Percentiles rank a stretch among this genome's conserved stretches.
Evolutionary conservation across 495 filamentous ascomycete species (phyloP).

Genomic region (Pseudoneurospora amorphoporcata): DNA sequence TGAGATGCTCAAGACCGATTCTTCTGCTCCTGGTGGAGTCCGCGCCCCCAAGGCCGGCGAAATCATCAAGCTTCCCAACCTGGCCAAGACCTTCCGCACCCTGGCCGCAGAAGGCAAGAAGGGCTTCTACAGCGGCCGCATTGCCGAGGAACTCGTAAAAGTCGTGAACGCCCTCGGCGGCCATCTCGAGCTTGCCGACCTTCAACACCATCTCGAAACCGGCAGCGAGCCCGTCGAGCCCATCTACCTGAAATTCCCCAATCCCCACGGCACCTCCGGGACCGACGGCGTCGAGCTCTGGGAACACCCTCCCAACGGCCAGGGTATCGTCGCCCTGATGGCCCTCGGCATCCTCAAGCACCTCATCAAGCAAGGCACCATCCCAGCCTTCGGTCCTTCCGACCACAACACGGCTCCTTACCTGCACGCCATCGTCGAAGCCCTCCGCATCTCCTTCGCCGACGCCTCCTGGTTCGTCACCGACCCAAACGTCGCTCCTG

Average conservation of each 20-base stretch:
- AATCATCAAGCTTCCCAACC: conserved; percentile 71
- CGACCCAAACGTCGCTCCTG: conserved; percentile 56
- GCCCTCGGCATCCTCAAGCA: conserved; percentile 82
- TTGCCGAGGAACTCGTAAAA: conserved; percentile 71
- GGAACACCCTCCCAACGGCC: conserved; percentile 98
- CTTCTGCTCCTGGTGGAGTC: conserved; percentile 48
- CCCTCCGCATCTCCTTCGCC: conserved; percentile 83
- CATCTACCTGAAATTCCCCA: conserved; percentile 68
- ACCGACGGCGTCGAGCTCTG: conserved; percentile 55
- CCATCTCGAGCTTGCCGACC: conserved; percentile 66
- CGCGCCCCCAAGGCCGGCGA: conserved; percentile 74
- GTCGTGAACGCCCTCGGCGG: conserved; percentile 69
- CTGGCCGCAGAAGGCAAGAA: conserved; percentile 73
- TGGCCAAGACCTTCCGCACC: conserved; percentile 73
- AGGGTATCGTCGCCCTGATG: conserved; percentile 92
- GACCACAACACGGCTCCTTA: conserved; percentile 68
- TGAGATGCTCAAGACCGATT: conserved; percentile 74
- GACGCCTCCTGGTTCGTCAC: conserved; percentile 85
- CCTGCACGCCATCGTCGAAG: conserved; percentile 83
- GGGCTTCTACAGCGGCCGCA: conserved; percentile 81
- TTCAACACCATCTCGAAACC: conserved; percentile 59
- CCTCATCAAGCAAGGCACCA: conserved; percentile 60
- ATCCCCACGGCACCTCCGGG: conserved; percentile 30
- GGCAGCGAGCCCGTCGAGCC: conserved; percentile 73
- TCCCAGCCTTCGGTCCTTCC: conserved; percentile 51